Conservation (phyloP, 176 grass and related monocot genomes). For the Dactylis glomerata region DNA sequence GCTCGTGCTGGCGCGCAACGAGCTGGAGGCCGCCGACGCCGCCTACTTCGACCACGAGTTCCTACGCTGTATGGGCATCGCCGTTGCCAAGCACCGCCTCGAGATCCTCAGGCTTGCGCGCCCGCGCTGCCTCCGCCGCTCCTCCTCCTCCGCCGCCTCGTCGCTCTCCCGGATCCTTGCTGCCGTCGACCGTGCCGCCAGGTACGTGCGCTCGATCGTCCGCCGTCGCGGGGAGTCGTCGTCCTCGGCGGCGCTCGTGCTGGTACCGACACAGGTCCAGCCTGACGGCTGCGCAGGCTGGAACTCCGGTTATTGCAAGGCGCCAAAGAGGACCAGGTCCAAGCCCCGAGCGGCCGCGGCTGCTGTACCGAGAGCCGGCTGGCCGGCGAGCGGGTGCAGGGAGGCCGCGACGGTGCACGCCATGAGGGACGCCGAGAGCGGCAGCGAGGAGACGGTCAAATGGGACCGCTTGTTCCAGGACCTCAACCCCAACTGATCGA, state of each 20-base stretch:
- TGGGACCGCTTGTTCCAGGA: constrained; percentile 62
- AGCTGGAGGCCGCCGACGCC: constrained; percentile 61
- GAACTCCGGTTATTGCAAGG: not conserved
- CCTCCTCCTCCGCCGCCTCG: not conserved
- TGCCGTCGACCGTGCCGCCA: constrained; percentile 21
- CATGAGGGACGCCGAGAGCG: constrained; percentile 12
- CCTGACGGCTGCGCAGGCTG: not conserved
- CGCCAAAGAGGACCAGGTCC: constrained; percentile 24
- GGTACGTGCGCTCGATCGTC: constrained; percentile 43
- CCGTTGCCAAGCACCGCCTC: constrained; percentile 84
- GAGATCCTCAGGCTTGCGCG: constrained; percentile 68
- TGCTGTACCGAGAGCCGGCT: not conserved
- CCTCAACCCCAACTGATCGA: constrained; percentile 56
- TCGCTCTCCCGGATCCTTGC: not conserved
- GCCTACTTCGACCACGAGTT: constrained; percentile 60
- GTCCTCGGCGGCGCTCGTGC: constrained; percentile 40
- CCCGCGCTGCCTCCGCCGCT: not conserved
- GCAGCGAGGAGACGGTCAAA: constrained; percentile 9
- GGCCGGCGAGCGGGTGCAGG: not conserved
- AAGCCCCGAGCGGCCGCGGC: constrained; percentile 14
- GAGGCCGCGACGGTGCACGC: constrained; percentile 43
- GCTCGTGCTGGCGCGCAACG: constrained; percentile 51
- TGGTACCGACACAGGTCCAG: constrained; percentile 32
- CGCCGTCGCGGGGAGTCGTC: not conserved
- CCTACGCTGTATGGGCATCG: constrained; percentile 87